Evolutionary conservation across 1,139 yeast genomes (phyloP), one percentile per base, ranked within the genome.

Genomic region (Wickerhamomyces sp.): DNA sequence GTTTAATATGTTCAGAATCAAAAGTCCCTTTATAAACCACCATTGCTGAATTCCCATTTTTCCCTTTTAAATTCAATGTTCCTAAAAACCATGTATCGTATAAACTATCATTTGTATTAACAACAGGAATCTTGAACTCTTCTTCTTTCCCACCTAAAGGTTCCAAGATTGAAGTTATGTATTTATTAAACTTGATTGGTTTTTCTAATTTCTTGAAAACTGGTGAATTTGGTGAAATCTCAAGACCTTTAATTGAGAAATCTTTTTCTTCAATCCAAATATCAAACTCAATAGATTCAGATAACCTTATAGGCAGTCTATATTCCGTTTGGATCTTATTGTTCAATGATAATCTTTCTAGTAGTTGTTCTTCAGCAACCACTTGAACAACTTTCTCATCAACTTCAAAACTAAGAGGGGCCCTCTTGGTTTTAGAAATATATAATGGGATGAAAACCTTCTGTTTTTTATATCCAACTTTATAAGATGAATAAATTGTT

Each of bases 1-100:
- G 58, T n/a, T 52, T 57, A 10, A 45, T 38, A 44, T 57, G 60
- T 27, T 56, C 61, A 27, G 52, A 46, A 35, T 54, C 58, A 34
- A 55, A 57, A 7, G 49, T 47, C 4, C 61, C 61, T 34, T 50
- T 55, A 38, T 51, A 56, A 0, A 49, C 52, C 4, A 57, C 54
- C 29, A 51, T 48, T 14, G 54, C 55, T 4, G 37, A 31, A 5
- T 42, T 37, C 3, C 47, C 51, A 35, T 46, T 46, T 36, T 48
- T 50, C 7, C 58, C 58, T 15, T 40, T 47, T 3, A 57, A 34
- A 1, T 44, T 46, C 2, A 45, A 53, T 6, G 45, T 48, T 0
- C 61, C 61, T n/a, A 47, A 23, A 39, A 57, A 57, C 51, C 55
- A 50, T 3, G 56, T 37, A 37, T 56, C 58, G 37, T 48, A 53